Evolutionary conservation across 164 flowering plant species (phyloP), one percentile per base, ranked within the genome.

Genomic region (Akebia trifoliata): DNA sequence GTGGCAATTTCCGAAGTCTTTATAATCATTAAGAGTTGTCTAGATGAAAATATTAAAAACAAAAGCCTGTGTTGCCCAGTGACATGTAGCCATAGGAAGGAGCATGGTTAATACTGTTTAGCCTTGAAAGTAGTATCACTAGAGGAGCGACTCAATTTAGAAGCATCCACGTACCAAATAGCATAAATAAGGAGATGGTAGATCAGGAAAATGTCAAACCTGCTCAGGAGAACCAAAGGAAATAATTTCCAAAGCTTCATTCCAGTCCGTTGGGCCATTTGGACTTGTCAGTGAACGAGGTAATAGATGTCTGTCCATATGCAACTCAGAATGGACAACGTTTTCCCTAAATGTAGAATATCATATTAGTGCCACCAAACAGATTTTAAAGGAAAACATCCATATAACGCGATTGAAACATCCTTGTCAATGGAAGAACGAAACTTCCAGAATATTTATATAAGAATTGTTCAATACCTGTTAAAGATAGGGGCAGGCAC

Each of bases 181-280:
- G 46, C 37, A 17, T 22, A 4, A 29, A 48, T 30, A 10, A 56
- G 11, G 22, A 12, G 22, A 57, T 32, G 3, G 20, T 18, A 20
- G 17, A 48, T 37, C 54, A 20, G 6, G 34, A 50, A 22, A 22
- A 30, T 21, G 12, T 10, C 9, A 34, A 50, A 88, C 98, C 96
- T 91, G 90, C 72, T 91, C 98, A 50, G 96, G 93, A 26, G 98
- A 85, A 55, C 87, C 88, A 72, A 69, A 70, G 26, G 80, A 67
- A 62, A 93, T 86, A 21, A 87, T 86, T 68, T 93, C 95, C 68
- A 93, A 63, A 57, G 99, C 99, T 74, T 93, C 99, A 65, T 87
- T 93, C 99, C 99, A 93, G 68, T 90, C 87, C 22, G 96, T 65
- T 32, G 97, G 93, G 31, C 87, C 87, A 72, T 47, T 77, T 50